Evolutionary conservation across 2,329 filamentous ascomycete species (phyloP), one percentile per base, ranked within the genome.

Genomic region (Trichophyton benhamiae): DNA sequence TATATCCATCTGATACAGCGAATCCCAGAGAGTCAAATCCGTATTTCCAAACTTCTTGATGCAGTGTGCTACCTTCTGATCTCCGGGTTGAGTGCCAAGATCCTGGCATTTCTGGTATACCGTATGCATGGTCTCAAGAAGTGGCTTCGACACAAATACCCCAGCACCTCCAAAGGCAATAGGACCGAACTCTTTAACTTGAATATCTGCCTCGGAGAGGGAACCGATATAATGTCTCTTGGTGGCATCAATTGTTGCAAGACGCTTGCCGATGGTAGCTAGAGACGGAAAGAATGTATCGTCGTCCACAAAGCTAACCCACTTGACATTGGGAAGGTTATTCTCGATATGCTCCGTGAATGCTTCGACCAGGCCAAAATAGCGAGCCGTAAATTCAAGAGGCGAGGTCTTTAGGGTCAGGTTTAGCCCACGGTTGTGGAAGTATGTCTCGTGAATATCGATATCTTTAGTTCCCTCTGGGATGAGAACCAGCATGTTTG

Each of bases 101-200:
- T 72, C 72, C 66, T 75, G 73, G 64, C 75, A 77, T 62, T 73
- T 72, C 44, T 76, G 73, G 64, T 76, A 77, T 60, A 71, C 68
- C 33, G 68, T 65, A 64, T 71, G 70, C 36, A 77, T 65, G 22
- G 70, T 68, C 53, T 75, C 72, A 15, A 77, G 67, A 33, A 77
- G 66, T 7, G 74, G 72, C 61, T 69, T 71, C 9, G 75, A 77
- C 15, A 77, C 70, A 53, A 77, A 76, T 22, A 76, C 73, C 66
- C 75, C 75, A n/a, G 72, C 75, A 63, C 75, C 75, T 61, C 75
- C 75, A 64, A 77, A 77, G 44, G 72, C 75, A 62, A 76, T 75
- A 65, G 74, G 71, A 30, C 75, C 75, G 64, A 76, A 77, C 42
- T 71, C 75, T 58, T 75, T 72, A 46, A 76, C 73, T 62, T 77